Conservation (phyloP, 495 filamentous ascomycete species). For the Terfezia claveryi region DNA sequence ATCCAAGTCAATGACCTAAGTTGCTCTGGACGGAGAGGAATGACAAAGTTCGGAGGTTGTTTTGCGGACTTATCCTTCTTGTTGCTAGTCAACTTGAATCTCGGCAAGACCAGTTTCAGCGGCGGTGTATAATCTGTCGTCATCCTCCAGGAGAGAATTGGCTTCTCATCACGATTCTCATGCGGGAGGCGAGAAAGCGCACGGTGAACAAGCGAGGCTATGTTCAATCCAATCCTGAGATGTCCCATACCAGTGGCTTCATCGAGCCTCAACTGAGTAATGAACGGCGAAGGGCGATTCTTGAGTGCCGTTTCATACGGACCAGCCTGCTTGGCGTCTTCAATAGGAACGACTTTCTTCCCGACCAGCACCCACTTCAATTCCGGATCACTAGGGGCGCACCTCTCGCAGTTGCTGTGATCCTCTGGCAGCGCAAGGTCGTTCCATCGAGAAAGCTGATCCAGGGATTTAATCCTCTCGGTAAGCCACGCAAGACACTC, state of each 20-base stretch:
- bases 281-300: constrained; percentile 26
- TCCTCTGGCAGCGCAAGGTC: constrained; percentile 6
- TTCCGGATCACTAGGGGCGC: constrained; percentile 19
- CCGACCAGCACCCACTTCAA: constrained; percentile 19
- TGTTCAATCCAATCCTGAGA: constrained; percentile 31
- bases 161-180: constrained; percentile 2
- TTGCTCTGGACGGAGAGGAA: constrained; percentile 30
- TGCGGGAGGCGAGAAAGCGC: constrained; percentile 25
- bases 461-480: constrained; percentile 13
- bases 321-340: constrained; percentile 19
- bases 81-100: constrained; percentile 27
- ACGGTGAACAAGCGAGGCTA: constrained; percentile 34
- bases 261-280: constrained; percentile 23
- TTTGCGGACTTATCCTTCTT: constrained; percentile 19
- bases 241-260: constrained; percentile 12
- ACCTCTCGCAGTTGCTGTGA: constrained; percentile 12
- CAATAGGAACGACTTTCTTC: constrained; percentile 17
- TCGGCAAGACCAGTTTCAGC: constrained; percentile 15
- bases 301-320: constrained; percentile 22
- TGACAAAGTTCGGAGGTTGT: constrained; percentile 25
- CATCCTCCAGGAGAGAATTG: constrained; percentile 29
- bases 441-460: constrained; percentile 9
- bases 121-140: constrained; percentile 26
- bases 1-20: constrained; percentile 44
- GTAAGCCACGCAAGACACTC: constrained; percentile 23